Conservation (phyloP, 2,329 filamentous ascomycete species). For the Ophiostoma ips region DNA sequence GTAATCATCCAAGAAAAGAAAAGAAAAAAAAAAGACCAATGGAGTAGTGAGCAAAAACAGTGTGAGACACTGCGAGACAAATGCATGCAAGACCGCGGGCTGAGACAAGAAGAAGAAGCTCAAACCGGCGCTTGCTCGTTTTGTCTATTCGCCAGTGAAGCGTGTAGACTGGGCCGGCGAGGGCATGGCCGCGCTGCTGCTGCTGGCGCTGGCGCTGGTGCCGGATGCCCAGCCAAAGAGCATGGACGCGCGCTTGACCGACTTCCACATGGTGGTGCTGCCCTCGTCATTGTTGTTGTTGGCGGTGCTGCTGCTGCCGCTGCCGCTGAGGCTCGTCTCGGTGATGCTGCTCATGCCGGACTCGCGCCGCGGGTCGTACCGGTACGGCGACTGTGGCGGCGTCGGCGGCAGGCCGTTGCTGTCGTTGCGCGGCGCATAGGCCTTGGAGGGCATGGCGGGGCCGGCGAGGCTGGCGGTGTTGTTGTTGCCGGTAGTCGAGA, state of each 20-base stretch:
- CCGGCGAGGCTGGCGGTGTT: background rate
- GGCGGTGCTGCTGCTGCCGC: background rate
- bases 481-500: background rate
- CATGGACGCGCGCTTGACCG: conserved; percentile 7
- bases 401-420: conserved; percentile 5
- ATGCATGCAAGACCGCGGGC: background rate
- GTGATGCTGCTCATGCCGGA: conserved; percentile 8
- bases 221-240: conserved; percentile 3
- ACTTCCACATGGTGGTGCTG: background rate
- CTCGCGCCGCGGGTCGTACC: conserved; percentile 4
- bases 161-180: background rate
- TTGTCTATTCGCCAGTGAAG: conserved; percentile 5
- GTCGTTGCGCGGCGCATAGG: background rate
- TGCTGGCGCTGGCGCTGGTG: background rate
- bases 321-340: conserved; percentile 3
- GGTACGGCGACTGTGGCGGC: conserved; percentile 8
- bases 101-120: background rate
- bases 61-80: too few species aligned
- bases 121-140: too few species aligned
- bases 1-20: background rate
- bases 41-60: background rate
- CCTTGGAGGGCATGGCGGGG: background rate
- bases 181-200: conserved; percentile 2
- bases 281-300: background rate
- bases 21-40: background rate